These are phyloP conservation scores for Colletotrichum siamense DNA, from an alignment of 2,329 filamentous ascomycete genomes.

Conservation along the genomic window DNA sequence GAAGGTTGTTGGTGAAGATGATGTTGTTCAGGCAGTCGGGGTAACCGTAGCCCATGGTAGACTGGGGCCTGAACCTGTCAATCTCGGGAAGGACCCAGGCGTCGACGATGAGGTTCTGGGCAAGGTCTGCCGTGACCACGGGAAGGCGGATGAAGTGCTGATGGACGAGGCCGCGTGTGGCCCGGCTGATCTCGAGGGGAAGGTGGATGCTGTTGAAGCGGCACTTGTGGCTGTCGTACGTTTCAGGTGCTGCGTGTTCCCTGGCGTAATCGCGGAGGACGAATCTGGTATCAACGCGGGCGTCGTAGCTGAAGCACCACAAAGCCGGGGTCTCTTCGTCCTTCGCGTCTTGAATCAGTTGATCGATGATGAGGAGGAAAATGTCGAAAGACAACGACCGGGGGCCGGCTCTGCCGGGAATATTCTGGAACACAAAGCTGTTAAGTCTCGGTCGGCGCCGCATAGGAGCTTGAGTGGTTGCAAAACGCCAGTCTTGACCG, in stretches of 20 bases:
- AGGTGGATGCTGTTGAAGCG: neutral
- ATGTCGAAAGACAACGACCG: neutral
- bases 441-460: neutral
- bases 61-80: neutral
- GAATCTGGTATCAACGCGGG: neutral
- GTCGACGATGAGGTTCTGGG: neutral
- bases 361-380: neutral
- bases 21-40: neutral
- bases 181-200: neutral
- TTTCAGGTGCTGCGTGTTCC: neutral
- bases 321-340: neutral
- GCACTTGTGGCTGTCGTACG: neutral
- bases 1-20: neutral
- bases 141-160: neutral
- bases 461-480: neutral
- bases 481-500: neutral
- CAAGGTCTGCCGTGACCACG: neutral
- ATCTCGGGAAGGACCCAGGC: neutral
- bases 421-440: neutral
- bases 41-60: neutral
- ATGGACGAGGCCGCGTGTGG: neutral
- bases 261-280: neutral
- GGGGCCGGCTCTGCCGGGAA: neutral
- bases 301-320: neutral
- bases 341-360: neutral